Evolutionary conservation across 2,329 filamentous ascomycete species (phyloP).

Genomic region (Paecilomyces sp.): DNA sequence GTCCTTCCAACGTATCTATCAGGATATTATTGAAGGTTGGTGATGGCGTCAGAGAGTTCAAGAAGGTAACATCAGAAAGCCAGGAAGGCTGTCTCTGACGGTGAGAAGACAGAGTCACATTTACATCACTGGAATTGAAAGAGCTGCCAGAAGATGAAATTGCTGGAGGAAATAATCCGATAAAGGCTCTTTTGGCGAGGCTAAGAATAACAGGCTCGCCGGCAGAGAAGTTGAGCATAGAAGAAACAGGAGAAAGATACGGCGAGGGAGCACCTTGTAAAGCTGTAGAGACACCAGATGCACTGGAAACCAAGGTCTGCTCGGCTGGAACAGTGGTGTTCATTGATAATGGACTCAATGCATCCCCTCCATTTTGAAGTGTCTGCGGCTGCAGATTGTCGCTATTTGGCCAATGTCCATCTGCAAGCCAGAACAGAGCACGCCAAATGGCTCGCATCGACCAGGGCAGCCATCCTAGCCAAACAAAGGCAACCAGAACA

Average conservation of each 20-base stretch:
- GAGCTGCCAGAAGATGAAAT: constrained; percentile 22
- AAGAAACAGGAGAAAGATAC: constrained; percentile 27
- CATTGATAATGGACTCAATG: constrained; percentile 14
- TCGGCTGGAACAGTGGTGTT: constrained; percentile 18
- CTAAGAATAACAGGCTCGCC: constrained; percentile 41
- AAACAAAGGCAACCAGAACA: constrained; percentile 72
- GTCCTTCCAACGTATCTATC: constrained; percentile 81
- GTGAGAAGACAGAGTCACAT: constrained; percentile 15
- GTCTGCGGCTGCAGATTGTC: constrained; percentile 15
- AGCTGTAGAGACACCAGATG: constrained; percentile 16
- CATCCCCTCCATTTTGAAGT: constrained; percentile 9
- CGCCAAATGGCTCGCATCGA: constrained; percentile 89
- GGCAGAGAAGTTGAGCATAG: constrained; percentile 34
- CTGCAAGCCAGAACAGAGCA: constrained; percentile 88
- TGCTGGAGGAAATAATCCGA: constrained; percentile 24
- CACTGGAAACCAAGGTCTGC: constrained; percentile 13
- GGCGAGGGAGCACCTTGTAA: constrained; percentile 18
- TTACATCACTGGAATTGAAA: constrained; percentile 14
- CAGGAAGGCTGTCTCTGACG: constrained; percentile 38
- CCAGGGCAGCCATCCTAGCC: constrained; percentile 83
- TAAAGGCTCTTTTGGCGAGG: constrained; percentile 38
- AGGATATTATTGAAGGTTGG: constrained; percentile 68
- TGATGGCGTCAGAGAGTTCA: constrained; percentile 56
- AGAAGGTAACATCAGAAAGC: constrained; percentile 53
- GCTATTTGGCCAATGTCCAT: constrained; percentile 56